Evolutionary conservation across 2,329 filamentous ascomycete genomes (phyloP), one percentile per base, ranked within the genome.

Genomic region (Claviceps sp.): DNA sequence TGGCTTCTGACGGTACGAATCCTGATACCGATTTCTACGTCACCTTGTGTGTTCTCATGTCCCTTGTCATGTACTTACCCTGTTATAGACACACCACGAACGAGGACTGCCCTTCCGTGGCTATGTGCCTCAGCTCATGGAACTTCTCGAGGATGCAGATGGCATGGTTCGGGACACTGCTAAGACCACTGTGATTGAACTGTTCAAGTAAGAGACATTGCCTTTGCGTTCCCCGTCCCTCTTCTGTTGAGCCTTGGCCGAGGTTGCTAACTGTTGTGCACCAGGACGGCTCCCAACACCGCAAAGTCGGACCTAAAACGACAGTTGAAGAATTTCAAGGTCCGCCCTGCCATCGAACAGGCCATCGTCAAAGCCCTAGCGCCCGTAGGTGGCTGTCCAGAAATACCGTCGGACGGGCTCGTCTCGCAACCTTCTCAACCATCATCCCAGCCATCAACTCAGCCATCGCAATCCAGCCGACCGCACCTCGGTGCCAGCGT

Each of bases 231-330:
- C 7, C 13, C 30, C 37, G 2, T 24, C 37, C 4, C 24, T 16
- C 26, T 30, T 38, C 11, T 34, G 26, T 16, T 11, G 30, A 34
- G 30, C 30, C 10, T 34, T 11, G 10, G 11, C 10, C 30, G 30
- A 6, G 11, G 6, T 26, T 49, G 38, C 47, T 39, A 47, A 58
- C 61, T 46, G 56, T 48, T 22, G 16, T 37, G 11, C 3, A 30
- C 22, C 51, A 88, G 85, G 57, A 82, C 80, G 61, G 89, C 89
- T 0, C 86, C 89, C 16, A 84, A 86, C 57, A 76, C 82, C 52
- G 91, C 90, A 48, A 95, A 95, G 66, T 85, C 85, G 2, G 90
- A 96, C 62, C 72, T 97, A 38, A 93, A 93, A 70, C 85, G 81
- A 63, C 89, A 95, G 68, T 74, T 97, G 54, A 84, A 86, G 64